Percentiles rank a stretch among this genome's conserved stretches.
phyloP scores from a whole-genome alignment of 2,329 filamentous ascomycete genomes.

The Mycosphaerella sp. region DNA sequence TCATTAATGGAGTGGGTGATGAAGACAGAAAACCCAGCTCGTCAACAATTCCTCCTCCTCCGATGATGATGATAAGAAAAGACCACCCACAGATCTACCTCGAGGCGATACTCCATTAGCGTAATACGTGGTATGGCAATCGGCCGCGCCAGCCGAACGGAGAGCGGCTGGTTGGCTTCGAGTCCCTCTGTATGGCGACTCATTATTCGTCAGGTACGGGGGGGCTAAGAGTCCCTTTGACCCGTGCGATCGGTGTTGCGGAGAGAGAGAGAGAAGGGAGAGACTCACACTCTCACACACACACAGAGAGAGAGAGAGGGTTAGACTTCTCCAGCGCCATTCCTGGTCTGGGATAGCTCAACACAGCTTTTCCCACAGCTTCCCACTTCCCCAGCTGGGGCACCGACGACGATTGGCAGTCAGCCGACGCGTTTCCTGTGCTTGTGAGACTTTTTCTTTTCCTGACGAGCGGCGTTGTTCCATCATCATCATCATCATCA shows the following conservation, averaged over 20 bases:
- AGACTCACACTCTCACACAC: too few species aligned
- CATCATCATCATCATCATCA: too few species aligned
- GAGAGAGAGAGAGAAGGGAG: conserved; percentile 1
- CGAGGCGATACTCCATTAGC: too few species aligned
- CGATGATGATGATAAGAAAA: too few species aligned
- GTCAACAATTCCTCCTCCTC: too few species aligned
- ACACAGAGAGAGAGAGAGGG: too few species aligned
- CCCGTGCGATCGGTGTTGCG: conserved; percentile 17
- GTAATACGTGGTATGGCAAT: not conserved
- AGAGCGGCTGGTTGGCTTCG: conserved; percentile 15
- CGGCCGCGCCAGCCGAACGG: conserved; percentile 15
- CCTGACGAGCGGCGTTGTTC: too few species aligned
- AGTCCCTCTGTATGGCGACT: not conserved
- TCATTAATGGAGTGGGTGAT: too few species aligned
- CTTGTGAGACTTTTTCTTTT: too few species aligned
- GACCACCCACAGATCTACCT: too few species aligned
- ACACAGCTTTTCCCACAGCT: conserved; percentile 4
- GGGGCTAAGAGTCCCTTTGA: conserved; percentile 12
- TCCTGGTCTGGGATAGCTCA: conserved; percentile 24
- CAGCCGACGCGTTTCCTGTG: conserved; percentile 9
- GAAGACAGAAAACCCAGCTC: too few species aligned
- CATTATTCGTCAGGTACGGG: conserved; percentile 13
- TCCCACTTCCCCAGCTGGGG: too few species aligned
- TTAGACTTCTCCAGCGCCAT: conserved; percentile 5
- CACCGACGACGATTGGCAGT: conserved; percentile 11